Percentiles rank a stretch among this genome's conserved stretches.
Conservation (phyloP, 768 basidiomycete species). For the Lactarius hatsudake region DNA sequence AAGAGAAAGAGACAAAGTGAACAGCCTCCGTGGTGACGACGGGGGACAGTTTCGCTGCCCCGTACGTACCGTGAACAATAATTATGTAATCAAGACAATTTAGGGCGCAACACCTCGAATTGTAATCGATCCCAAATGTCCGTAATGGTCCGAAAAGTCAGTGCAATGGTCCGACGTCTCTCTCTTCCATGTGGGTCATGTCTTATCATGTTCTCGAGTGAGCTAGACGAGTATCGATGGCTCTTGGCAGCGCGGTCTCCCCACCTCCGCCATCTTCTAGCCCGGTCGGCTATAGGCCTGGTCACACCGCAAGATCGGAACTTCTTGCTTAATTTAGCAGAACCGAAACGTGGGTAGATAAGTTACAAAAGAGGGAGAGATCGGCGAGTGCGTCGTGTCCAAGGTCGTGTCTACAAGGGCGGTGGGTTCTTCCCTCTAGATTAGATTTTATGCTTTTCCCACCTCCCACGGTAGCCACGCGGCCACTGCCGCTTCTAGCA, state of each 20-base stretch:
- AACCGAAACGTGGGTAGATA: neutral
- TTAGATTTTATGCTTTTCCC: neutral
- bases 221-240: neutral
- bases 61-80: neutral
- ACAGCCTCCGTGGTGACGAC: neutral
- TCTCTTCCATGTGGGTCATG: neutral
- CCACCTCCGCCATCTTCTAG: neutral
- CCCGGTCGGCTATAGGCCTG: neutral
- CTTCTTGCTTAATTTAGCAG: neutral
- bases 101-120: neutral
- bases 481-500: slow-evolving; percentile 25
- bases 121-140: no score
- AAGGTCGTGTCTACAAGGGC: no score
- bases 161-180: neutral
- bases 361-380: neutral
- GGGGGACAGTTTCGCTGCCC: neutral
- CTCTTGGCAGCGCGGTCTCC: neutral
- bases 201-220: neutral
- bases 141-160: neutral
- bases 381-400: neutral
- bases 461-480: neutral
- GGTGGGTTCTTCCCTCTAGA: neutral
- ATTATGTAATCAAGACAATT: neutral
- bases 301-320: neutral
- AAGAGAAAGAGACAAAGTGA: neutral